Evolutionary conservation across 805 yeast genomes (phyloP), one percentile per base, ranked within the genome.

Genomic region (Kazachstania bromeliacearum): DNA sequence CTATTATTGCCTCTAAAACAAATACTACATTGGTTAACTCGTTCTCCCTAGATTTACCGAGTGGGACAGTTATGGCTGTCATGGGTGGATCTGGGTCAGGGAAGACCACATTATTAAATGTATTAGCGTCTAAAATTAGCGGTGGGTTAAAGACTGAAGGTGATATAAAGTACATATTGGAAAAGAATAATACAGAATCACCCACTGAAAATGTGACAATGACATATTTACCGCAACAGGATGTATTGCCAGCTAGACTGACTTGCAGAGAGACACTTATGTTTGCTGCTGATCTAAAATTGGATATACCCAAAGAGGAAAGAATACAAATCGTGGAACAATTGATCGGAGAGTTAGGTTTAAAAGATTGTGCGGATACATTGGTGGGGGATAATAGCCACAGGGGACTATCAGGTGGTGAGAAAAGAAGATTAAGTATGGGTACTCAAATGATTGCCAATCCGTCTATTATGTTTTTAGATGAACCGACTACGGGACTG

Each of bases 71-170:
- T 26, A 67, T 85, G 57, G 94, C 94, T 5, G 80, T 85, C 7
- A 70, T 85, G 63, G 95, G 95, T 2, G 89, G 94, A 0, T 79
- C 88, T 0, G 95, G 95, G 0, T 75, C 85, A 3, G 95, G 94
- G 3, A 85, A 85, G 50, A 85, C 95, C 0, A 82, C 95, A 0
- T 54, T 85, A 30, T 61, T 85, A 16, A 85, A 85, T 51, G 73
- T 75, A 0, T 53, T 80, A 33, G 76, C 85, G 0, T 69, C 73
- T 31, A 56, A 80, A 43, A 62, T 70, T 14, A 47, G 54, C 31
- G 43, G 63, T 21, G 65, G 64, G 7, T 55, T 75, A 42, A 43
- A 39, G 2, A 64, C 69, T 39, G 48, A 53, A 3, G 80, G 80
- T 1, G 42, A 57, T 17, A 58, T 74, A 12, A 51, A 63, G 8